Evolutionary conservation across 306 rosid genomes (phyloP), one percentile per base, ranked within the genome.

Genomic region (Abrus pulchellus): DNA sequence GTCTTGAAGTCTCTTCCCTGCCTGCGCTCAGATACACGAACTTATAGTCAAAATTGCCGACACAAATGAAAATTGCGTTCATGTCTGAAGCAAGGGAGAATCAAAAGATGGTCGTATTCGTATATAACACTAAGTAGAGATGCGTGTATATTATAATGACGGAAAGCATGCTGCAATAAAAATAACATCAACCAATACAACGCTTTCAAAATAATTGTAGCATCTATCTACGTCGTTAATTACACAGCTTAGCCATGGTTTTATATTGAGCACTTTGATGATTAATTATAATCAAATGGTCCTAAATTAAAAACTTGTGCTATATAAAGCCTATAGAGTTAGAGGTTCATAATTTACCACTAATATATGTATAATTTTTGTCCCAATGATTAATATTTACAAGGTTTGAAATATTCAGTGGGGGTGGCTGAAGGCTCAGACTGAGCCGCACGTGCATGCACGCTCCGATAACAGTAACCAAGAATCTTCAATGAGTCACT

Each of bases 1-100:
- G 40, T 78, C 68, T 36, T 9, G 70, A 68, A 68, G 1, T 14
- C 77, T 63, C 72, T 50, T 59, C 60, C 49, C n/a, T 34, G 29
- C 44, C 32, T 55, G 34, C 43, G 50, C 10, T 27, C 11, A 36
- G 41, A 75, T 82, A 60, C 82, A 60, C 69, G 85, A 68, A 82
- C 73, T 57, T 57, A 1, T 5, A 70, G 83, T 79, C 83, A 79
- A 79, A 69, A 20, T 69, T 20, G 62, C 33, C 38, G 71, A 79
- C 71, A 47, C 63, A 57, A 44, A 57, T 59, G 36, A 67, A 20
- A 68, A 48, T 55, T 68, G 82, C 34, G 38, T 65, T 40, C 54
- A 53, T 53, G 74, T 55, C 61, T 29, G 34, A 72, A 50, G 56
- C 66, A 60, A 60, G 36, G 78, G 73, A 62, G 78, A 44, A 61